Base-by-base conservation (phyloP, 2,329 filamentous ascomycete species). In the Aspergillus jensenii region DNA sequence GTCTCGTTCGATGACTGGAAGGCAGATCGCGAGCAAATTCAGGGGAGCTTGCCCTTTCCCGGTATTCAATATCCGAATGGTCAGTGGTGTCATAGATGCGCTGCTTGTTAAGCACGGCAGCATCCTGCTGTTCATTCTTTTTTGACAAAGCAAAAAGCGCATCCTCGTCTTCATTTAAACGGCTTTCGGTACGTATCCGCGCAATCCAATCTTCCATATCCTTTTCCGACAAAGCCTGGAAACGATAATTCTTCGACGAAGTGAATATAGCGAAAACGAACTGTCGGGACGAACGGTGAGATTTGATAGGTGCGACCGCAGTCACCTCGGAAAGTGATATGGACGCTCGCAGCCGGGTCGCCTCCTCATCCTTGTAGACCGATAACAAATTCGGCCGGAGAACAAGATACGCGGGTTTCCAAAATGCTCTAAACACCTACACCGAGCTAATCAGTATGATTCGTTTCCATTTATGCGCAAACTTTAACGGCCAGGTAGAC, bases 181-280 rank as follows among this genome's bases (percentile, higher is more conserved):
- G 86, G 17, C 92, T 90, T 67, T 95, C 88, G 56, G 81, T 80
- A 48, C 92, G 85, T 67, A 98, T 93, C 52, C 90, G 77, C 25
- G 90, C 82, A 17, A 97, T 90, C 95, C 95, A 99, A 69, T 90
- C 87, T 61, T 90, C 84, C 6, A 91, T 90, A 61, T 97, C 93
- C 58, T 85, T 80, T 51, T 87, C 84, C 4, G 84, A 88, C 33
- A 81, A 73, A 1, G 91, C 92, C 74, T 96, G 90, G 59, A 99
- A 87, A 69, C 97, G 92, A 76, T 89, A 96, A 77, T 97, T 98
- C 64, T 89, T 88, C 15, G 92, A 89, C 0, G 93, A 90, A 0
- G 92, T 93, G 76, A 96, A 99, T 46, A 98, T 83, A 19, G 90
- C 95, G 71, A 99, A 98, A 60, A 97, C 86, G 71, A 96, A 87